phyloP scores from a whole-genome alignment of 306 rosid species.

The Sesbania bispinosa region DNA sequence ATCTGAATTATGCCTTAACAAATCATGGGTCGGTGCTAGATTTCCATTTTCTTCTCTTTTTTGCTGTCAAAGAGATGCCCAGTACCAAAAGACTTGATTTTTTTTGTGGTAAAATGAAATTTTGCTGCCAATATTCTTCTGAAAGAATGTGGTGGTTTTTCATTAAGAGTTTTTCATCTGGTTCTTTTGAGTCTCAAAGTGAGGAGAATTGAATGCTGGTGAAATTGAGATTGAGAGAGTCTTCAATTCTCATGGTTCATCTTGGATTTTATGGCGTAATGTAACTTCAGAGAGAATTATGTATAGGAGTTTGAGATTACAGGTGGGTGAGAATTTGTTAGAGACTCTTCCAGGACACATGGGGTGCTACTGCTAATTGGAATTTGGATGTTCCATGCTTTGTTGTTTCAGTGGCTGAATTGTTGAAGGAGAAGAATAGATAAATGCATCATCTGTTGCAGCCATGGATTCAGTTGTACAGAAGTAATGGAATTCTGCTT shows the following conservation, averaged over 20 bases:
- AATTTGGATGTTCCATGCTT: conserved; percentile 12
- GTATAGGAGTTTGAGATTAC: not conserved
- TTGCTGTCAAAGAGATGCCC: conserved; percentile 50
- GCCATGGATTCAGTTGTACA: conserved; percentile 32
- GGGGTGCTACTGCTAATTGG: not conserved
- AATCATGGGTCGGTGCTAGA: conserved; percentile 65
- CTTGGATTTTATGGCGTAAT: not conserved
- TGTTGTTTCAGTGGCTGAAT: conserved; percentile 33
- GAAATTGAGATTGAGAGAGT: not conserved
- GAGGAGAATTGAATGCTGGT: too few relatives aligned
- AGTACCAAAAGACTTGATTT: conserved; percentile 31
- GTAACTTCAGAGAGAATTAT: conserved; percentile 9
- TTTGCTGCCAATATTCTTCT: conserved; percentile 21
- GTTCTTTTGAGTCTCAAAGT: too few relatives aligned
- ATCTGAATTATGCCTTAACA: conserved; percentile 38
- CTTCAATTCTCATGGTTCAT: not conserved
- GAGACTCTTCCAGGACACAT: not conserved
- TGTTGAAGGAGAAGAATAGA: conserved; percentile 27
- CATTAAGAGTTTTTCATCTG: not conserved
- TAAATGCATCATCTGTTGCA: conserved; percentile 20
- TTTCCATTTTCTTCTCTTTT: conserved; percentile 44
- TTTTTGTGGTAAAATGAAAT: conserved; percentile 26
- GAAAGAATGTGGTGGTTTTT: not conserved
- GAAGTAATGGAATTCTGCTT: conserved; percentile 28
- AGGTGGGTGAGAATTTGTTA: not conserved